These are phyloP conservation scores for Xylaria sp. DNA, from an alignment of 2,329 filamentous ascomycete genomes.

Conservation along the genomic window DNA sequence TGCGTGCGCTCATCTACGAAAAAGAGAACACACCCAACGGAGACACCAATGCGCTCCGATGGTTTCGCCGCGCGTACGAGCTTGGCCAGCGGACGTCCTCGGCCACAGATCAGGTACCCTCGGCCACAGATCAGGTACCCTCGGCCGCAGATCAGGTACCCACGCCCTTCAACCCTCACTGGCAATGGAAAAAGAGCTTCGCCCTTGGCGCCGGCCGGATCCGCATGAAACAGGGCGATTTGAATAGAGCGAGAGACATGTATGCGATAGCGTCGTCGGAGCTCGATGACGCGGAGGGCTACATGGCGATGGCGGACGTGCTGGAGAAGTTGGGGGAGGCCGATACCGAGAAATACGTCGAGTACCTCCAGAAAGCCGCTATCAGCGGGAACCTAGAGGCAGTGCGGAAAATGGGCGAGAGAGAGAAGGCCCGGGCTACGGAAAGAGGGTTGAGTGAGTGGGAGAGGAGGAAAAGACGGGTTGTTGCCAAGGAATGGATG, in stretches of 20 bases:
- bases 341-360: constrained; percentile 41
- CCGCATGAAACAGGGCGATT: constrained; percentile 41
- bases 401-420: constrained; percentile 46
- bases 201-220: constrained; percentile 48
- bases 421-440: constrained; percentile 35
- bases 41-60: constrained; percentile 46
- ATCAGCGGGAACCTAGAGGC: constrained; percentile 44
- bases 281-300: constrained; percentile 48
- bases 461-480: constrained; percentile 39
- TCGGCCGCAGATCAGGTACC: neutral
- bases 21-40: constrained; percentile 31
- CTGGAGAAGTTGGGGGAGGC: constrained; percentile 39
- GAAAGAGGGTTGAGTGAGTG: constrained; percentile 33
- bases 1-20: constrained; percentile 50
- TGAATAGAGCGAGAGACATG: constrained; percentile 42
- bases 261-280: constrained; percentile 46
- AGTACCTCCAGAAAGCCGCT: constrained; percentile 50
- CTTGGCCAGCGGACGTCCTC: constrained; percentile 8
- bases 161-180: constrained; percentile 37
- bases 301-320: constrained; percentile 45
- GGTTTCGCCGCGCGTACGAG: constrained; percentile 46
- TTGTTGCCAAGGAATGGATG: constrained; percentile 44
- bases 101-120: neutral
- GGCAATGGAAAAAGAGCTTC: constrained; percentile 53
- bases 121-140: neutral